Percentiles rank a stretch among this genome's conserved stretches.
Evolutionary conservation across 331 rosid species (phyloP).

Genomic region (Dryas integrifolia): DNA sequence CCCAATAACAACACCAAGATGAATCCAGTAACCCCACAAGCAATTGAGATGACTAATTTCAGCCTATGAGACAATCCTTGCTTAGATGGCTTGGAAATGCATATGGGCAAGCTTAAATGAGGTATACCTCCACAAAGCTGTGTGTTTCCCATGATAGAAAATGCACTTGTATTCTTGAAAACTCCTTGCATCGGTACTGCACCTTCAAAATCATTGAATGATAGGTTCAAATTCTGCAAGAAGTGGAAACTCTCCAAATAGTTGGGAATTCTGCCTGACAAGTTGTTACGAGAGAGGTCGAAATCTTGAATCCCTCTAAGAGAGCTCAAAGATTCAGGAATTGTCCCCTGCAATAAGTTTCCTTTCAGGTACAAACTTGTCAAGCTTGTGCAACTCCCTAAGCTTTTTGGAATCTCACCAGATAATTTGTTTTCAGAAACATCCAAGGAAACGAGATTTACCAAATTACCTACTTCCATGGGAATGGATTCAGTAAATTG

Average conservation of each 20-base stretch:
- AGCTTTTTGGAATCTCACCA: slow-evolving; percentile 30
- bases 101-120: background rate
- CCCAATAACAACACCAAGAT: background rate
- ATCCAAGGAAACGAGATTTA: slow-evolving; percentile 17
- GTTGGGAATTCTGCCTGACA: slow-evolving; percentile 31
- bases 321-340: slow-evolving; percentile 24
- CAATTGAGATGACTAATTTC: background rate
- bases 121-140: slow-evolving; percentile 33
- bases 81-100: background rate
- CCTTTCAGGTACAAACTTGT: slow-evolving; percentile 21
- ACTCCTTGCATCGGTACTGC: slow-evolving; percentile 21
- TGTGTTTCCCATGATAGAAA: slow-evolving; percentile 18
- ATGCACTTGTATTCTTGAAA: background rate
- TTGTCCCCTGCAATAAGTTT: slow-evolving; percentile 26
- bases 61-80: background rate
- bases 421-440: slow-evolving; percentile 26
- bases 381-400: slow-evolving; percentile 22
- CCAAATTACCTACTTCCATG: slow-evolving; percentile 6
- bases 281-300: slow-evolving; percentile 38
- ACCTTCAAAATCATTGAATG: slow-evolving; percentile 34
- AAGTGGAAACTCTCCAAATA: background rate
- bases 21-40: background rate
- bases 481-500: slow-evolving; percentile 22
- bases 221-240: slow-evolving; percentile 29
- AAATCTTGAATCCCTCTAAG: slow-evolving; percentile 24